Evolutionary conservation across 2,329 filamentous ascomycete species (phyloP).

Genomic region (Colletotrichum sp.): DNA sequence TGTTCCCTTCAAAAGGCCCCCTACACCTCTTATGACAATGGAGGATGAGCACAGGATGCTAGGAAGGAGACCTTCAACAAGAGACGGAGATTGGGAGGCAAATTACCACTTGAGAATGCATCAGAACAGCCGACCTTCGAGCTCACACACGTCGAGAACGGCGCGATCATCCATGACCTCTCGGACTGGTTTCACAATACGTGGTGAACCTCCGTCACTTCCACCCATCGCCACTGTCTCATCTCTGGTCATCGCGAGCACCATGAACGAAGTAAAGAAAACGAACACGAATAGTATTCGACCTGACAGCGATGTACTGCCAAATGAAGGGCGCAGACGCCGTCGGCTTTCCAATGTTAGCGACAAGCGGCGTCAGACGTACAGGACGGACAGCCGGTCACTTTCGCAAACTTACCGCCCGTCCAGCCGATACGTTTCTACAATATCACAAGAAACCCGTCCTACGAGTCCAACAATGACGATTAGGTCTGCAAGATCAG

Average conservation of each 20-base stretch:
- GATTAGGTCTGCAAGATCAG: background rate
- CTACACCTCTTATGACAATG: conserved; percentile 9
- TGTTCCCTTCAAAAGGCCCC: background rate
- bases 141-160: background rate
- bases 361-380: background rate
- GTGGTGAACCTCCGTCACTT: background rate
- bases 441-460: background rate
- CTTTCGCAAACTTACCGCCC: background rate
- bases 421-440: background rate
- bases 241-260: background rate
- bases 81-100: background rate
- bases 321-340: conserved; percentile 1
- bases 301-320: background rate
- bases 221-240: background rate
- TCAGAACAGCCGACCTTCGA: background rate
- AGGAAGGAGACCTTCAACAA: background rate
- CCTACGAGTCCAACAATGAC: background rate
- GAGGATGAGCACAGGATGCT: conserved; percentile 6
- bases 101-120: background rate
- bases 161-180: background rate
- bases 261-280: background rate
- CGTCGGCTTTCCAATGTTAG: background rate
- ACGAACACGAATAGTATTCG: background rate
- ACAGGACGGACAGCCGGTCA: background rate
- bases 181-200: background rate